Conservation (phyloP, 176 grass and related monocot species). For the Ensete ventricosum region DNA sequence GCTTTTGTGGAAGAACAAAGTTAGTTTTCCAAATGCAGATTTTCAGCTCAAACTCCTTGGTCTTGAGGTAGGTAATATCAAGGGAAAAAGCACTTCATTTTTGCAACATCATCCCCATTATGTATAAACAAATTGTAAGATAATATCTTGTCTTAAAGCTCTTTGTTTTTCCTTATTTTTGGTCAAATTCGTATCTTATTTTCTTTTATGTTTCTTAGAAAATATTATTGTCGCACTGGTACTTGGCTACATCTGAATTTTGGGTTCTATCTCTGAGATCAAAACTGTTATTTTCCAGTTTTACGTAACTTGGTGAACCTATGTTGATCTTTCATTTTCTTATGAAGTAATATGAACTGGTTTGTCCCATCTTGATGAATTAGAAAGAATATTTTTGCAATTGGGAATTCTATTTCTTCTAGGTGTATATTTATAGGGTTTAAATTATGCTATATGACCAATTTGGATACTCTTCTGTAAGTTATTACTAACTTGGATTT, state of each 20-base stretch:
- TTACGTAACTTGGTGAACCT: not conserved
- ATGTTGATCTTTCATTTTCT: not conserved
- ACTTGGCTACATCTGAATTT: too few species aligned
- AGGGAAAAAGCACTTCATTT: not conserved
- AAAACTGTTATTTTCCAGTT: not conserved
- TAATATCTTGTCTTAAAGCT: not conserved
- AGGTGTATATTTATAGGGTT: not conserved
- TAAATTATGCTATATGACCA: not conserved
- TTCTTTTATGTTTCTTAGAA: not conserved
- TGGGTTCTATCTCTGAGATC: too few species aligned
- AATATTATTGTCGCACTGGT: too few species aligned
- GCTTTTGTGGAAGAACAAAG: slow-evolving; percentile 83
- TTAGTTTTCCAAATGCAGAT: slow-evolving; percentile 77
- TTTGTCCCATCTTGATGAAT: not conserved
- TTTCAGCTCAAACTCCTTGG: slow-evolving; percentile 82
- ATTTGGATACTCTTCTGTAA: not conserved
- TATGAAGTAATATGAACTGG: not conserved
- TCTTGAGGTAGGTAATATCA: slow-evolving; percentile 47
- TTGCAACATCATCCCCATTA: not conserved
- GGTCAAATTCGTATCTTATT: not conserved
- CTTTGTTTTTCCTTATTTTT: not conserved
- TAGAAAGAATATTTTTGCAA: not conserved
- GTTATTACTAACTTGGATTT: too few species aligned
- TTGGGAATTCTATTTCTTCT: not conserved
- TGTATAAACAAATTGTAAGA: not conserved